These are phyloP conservation scores for Striga asiatica DNA, from an alignment of 257 asterid species.

Conservation along the genomic window DNA sequence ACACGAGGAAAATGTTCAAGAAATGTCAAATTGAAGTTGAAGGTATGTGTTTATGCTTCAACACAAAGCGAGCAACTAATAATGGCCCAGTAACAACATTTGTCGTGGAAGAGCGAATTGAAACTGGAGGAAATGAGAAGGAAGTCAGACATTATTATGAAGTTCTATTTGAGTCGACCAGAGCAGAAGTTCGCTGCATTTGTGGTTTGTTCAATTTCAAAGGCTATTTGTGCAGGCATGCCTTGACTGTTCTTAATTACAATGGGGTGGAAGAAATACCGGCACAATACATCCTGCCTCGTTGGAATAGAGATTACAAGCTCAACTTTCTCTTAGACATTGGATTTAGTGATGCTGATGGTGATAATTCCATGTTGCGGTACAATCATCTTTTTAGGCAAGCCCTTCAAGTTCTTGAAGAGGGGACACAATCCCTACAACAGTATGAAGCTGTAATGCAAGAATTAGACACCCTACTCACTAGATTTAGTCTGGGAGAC, in stretches of 20 bases:
- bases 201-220: constrained; percentile 45
- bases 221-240: constrained; percentile 57
- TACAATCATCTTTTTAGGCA: constrained; percentile 23
- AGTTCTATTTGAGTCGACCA: constrained; percentile 41
- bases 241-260: constrained; percentile 40
- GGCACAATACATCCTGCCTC: constrained; percentile 34
- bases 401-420: constrained; percentile 32
- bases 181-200: constrained; percentile 45
- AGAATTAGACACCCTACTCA: constrained; percentile 27
- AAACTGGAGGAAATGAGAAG: constrained; percentile 26
- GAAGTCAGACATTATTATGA: constrained; percentile 40
- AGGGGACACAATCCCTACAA: constrained; percentile 37
- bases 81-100: constrained; percentile 37
- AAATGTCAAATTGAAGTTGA: constrained; percentile 43
- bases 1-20: constrained; percentile 43
- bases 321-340: constrained; percentile 16
- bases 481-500: constrained; percentile 19
- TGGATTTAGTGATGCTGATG: constrained; percentile 15
- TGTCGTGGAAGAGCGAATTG: constrained; percentile 33
- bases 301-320: constrained; percentile 41
- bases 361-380: constrained; percentile 20
- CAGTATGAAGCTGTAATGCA: constrained; percentile 30
- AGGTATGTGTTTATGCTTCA: constrained; percentile 42
- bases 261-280: constrained; percentile 50
- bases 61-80: constrained; percentile 34